Evolutionary conservation across 352 stramenopile species (phyloP).

Genomic region (Lagenidium sp.): DNA sequence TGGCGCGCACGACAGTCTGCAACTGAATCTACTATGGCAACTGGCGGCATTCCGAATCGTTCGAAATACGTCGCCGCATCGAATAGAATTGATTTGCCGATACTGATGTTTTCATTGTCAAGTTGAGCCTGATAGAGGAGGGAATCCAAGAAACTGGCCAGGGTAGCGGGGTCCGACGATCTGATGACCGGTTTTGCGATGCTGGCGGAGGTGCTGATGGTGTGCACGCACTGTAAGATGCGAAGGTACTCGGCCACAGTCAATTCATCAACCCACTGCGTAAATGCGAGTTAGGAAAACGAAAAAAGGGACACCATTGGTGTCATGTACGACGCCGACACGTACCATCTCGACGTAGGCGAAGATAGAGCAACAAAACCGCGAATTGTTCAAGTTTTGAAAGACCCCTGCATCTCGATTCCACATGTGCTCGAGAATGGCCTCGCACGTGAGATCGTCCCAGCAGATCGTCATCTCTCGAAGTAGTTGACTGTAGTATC

Average conservation of each 20-base stretch:
- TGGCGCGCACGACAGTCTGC: too few species aligned
- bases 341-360: slow-evolving; percentile 42
- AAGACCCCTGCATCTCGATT: slow-evolving; percentile 21
- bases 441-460: slow-evolving; percentile 24
- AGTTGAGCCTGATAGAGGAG: not conserved
- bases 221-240: not conserved
- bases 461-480: slow-evolving; percentile 39
- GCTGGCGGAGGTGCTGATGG: too few species aligned
- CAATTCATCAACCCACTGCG: not conserved
- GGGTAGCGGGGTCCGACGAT: not conserved
- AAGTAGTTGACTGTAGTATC: slow-evolving; percentile 25
- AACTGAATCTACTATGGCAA: too few species aligned
- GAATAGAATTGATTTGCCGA: not conserved
- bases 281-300: not conserved
- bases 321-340: not conserved
- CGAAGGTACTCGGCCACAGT: not conserved
- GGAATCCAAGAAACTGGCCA: not conserved
- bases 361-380: slow-evolving; percentile 55
- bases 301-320: not conserved
- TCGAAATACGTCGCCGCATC: not conserved
- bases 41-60: too few species aligned
- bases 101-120: not conserved
- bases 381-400: slow-evolving; percentile 22
- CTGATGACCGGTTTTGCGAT: not conserved
- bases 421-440: slow-evolving; percentile 29